Evolutionary conservation across 768 basidiomycete species (phyloP), one percentile per base, ranked within the genome.

Genomic region (Boletus reticulatus): DNA sequence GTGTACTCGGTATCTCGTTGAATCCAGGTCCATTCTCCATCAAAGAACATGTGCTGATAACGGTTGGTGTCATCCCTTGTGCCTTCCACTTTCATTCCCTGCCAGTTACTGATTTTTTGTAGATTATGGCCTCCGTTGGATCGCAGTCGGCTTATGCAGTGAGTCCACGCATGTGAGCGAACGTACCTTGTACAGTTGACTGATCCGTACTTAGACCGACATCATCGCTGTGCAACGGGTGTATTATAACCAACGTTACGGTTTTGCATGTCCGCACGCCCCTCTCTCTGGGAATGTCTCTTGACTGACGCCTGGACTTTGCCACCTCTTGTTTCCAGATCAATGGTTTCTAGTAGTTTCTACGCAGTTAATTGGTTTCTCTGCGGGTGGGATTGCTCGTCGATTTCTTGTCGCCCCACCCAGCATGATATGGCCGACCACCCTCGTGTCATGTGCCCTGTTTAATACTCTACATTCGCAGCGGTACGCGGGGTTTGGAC

Each of bases 301-400:
- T 38, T 29, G 37, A 36, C 59, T 62, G 24, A 58, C 24, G 12
- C 7, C 4, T 1, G 27, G 27, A 8, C 1, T 27, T 27, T 29
- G 29, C 9, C 29, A 31, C 14, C 16, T 44, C 34, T 14, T 36
- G 11, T 36, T 49, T 39, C 54, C 58, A 80, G 88, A 91, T 69
- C 87, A 89, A 73, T 88, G 89, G 85, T 81, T 91, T 70, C 72
- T 91, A 20, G 86, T 92, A 24, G 83, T 91, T 73, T 85, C 83
- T 31, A 84, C 85, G 1, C 85, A 88, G 63, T 73, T 90, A 52
- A 89, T 92, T 51, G 89, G 92, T 13, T 92, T 92, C 75, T 91
- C 89, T 5, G 83, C 92, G 52, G 91, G 90, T 43, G 89, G 89
- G 14, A 72, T 89, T 37, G 79, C 80, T 7, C 82, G 87, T 31